Base-by-base conservation (phyloP, 2,329 filamentous ascomycete genomes). In the Fusarium pilosicola region DNA sequence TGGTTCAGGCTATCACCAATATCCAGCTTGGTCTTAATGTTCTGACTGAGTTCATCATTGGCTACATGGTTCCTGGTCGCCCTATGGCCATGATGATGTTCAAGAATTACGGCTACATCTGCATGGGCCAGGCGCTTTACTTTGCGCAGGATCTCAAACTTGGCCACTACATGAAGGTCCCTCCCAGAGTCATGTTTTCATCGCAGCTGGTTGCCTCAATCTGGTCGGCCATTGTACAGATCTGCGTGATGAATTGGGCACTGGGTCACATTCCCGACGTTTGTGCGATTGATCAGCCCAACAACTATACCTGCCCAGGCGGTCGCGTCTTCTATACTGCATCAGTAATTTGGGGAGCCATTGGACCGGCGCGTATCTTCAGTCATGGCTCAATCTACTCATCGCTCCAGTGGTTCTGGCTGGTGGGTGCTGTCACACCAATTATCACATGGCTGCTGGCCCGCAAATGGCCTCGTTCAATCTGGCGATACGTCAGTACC, bases 81-180 rank as follows among this genome's bases (percentile, higher is more conserved):
- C 92, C 92, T 4, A 85, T 94, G 68, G 91, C 91, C 54, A 91
- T 93, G 87, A 94, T 94, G 91, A 87, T 94, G 83, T 94, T 94
- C 84, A 93, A 93, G 82, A 92, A 91, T 70, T 94, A 92, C 76
- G 90, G 91, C 57, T 93, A 92, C 79, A 88, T 93, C 63, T 89
- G 86, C 81, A 92, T 92, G 89, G 85, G 85, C 22, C 89, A 92
- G 79, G 91, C 89, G 0, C 84, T 92, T 56, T 90, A 88, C 79
- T 92, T 92, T 79, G 84, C 86, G 10, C 88, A 91, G 79, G 91
- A 92, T 74, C 85, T 92, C 75, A 92, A 92, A 79, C 85, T 92
- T 5, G 91, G 88, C 26, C 91, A 93, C 79, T 93, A 93, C 83
- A 92, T 92, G 89, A 88, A 88, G 80, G 86, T 88, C 5, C 89